Conservation (phyloP, 2,329 filamentous ascomycete species). For the Diaporthe sp. region DNA sequence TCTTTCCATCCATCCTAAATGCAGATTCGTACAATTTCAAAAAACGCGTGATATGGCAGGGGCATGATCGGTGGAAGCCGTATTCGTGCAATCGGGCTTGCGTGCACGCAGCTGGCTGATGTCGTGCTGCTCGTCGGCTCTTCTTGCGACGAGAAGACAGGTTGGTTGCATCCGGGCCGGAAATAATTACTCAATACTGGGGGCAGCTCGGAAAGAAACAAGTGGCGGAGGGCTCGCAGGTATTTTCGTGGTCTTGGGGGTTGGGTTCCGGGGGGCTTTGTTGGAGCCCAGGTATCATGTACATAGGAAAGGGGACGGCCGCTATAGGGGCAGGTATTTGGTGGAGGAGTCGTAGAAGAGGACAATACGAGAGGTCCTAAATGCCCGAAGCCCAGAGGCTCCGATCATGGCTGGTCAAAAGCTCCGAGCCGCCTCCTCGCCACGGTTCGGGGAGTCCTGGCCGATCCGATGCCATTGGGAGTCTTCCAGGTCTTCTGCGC, state of each 20-base stretch:
- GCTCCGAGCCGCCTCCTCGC: conserved; percentile 80
- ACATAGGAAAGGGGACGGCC: conserved; percentile 33
- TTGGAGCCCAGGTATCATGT: conserved; percentile 40
- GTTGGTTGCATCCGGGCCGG: not conserved
- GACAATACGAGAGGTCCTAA: not conserved
- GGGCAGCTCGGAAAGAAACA: conserved; percentile 26
- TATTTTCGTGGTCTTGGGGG: conserved; percentile 4
- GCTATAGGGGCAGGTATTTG: not conserved
- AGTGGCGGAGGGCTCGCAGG: conserved; percentile 1
- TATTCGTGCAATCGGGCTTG: conserved; percentile 6
- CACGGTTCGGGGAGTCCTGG: conserved; percentile 73
- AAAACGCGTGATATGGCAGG: conserved; percentile 27
- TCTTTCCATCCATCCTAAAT: conserved; percentile 26
- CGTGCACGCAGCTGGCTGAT: not conserved
- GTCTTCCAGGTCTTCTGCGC: conserved; percentile 93
- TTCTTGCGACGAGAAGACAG: not conserved
- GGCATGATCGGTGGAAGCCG: conserved; percentile 10
- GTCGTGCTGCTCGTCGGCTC: conserved; percentile 11
- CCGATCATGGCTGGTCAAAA: conserved; percentile 73
- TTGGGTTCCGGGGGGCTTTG: conserved; percentile 33
- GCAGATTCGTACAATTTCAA: conserved; percentile 22
- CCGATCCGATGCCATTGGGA: conserved; percentile 68
- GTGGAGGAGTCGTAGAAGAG: conserved; percentile 18
- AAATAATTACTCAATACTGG: conserved; percentile 25
- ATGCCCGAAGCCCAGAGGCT: not conserved